Conservation (phyloP, 228 moss, liverwort and hornwort genomes). For the Sphagnum fallax region DNA sequence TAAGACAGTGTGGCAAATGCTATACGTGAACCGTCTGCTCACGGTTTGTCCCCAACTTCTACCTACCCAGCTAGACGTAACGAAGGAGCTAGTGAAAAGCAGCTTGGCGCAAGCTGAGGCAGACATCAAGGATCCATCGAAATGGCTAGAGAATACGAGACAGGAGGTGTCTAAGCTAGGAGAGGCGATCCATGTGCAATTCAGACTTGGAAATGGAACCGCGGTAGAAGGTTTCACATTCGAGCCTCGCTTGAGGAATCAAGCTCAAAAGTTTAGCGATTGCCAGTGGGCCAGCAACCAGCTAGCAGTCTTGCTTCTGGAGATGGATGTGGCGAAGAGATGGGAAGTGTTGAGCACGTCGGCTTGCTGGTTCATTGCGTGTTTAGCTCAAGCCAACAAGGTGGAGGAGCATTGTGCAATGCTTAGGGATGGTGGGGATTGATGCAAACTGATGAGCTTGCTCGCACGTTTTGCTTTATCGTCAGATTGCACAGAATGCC, state of each 20-base stretch:
- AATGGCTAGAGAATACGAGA: not conserved
- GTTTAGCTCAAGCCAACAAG: not conserved
- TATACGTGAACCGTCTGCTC: conserved; percentile 10
- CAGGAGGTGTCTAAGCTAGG: not conserved
- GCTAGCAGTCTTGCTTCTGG: conserved; percentile 1
- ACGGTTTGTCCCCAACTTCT: not conserved
- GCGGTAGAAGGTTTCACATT: no score
- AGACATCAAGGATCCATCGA: conserved; percentile 3
- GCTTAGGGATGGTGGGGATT: not conserved
- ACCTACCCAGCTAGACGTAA: conserved; percentile 1
- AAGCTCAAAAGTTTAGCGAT: not conserved
- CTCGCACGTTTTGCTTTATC: no score
- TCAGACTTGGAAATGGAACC: no score
- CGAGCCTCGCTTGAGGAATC: no score
- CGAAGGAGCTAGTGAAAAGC: not conserved
- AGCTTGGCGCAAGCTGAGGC: not conserved
- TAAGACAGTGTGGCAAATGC: conserved; percentile 3
- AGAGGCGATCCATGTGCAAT: not conserved
- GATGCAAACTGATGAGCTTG: no score
- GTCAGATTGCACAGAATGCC: no score
- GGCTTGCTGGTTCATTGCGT: not conserved
- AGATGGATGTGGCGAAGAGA: not conserved
- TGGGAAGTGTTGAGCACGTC: conserved; percentile 8
- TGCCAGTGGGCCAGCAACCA: not conserved
- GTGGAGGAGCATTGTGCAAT: not conserved